Base-by-base conservation (phyloP, 345 rosid genomes). In the Turnera subulata region DNA sequence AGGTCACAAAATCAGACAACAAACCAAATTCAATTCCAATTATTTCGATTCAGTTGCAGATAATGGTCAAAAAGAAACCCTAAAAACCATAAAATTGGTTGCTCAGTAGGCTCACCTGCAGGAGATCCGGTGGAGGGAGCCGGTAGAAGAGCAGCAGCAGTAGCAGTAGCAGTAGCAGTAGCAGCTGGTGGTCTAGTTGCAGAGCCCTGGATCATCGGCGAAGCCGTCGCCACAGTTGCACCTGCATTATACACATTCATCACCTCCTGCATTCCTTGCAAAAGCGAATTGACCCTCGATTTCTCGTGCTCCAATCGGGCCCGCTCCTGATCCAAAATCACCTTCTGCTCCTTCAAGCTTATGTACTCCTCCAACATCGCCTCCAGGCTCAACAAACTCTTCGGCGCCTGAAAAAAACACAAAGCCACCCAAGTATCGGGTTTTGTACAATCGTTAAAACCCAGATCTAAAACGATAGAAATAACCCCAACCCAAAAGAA, bases 201-300 rank as follows among this genome's bases (percentile, higher is more conserved):
- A 17, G 67, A 62, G 9, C 67, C 67, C 44, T 69, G 82, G 25
- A 75, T 56, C 50, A 49, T 11, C 0, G 82, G 81, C 13, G 65
- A 50, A n/a, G 83, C 52, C 17, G 63, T 48, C 10, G 84, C 47
- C 17, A 65, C 19, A 9, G n/a, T 32, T 12, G 62, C 61, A 55
- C 67, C 66, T 7, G 79, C 65, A 56, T 89, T 92, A 67, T 81
- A 89, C 62, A 65, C 56, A 48, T 77, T 80, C 95, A 92, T 77
- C 11, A 74, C 89, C 48, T 71, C 74, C 49, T 92, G 95, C 89
- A 89, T 82, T 1, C 92, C 87, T 22, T 78, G 81, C 64, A 92
- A 56, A 1, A 92, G 82, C 14, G 69, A 42, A 2, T 85, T 86
- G 25, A 89, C 81, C 79, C 97, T 82, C 24, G 60, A 16, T 17